Evolutionary conservation across 768 basidiomycete genomes (phyloP).

Genomic region (Pulveroboletus sp.): DNA sequence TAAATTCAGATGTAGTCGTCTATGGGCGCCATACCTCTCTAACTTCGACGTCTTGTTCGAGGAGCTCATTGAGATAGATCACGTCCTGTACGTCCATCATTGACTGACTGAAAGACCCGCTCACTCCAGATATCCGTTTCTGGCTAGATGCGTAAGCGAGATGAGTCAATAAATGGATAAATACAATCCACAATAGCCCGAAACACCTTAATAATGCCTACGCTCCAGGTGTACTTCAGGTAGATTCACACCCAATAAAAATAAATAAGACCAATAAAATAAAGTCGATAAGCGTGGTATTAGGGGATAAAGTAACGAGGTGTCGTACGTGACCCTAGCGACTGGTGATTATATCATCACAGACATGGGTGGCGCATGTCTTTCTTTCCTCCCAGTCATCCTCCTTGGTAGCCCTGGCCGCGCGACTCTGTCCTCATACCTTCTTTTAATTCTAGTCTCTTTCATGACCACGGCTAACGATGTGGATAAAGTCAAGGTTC

Average conservation of each 20-base stretch:
- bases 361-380: not conserved
- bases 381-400: not conserved
- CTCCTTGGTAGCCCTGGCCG: not conserved
- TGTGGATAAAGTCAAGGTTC: constrained; percentile 38
- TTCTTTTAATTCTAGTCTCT: not conserved
- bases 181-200: too few relatives aligned
- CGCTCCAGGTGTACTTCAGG: too few relatives aligned
- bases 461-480: constrained; percentile 24
- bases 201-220: too few relatives aligned
- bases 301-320: too few relatives aligned
- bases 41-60: constrained; percentile 60
- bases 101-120: constrained; percentile 2
- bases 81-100: constrained; percentile 55
- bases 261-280: too few relatives aligned
- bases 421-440: not conserved
- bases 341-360: too few relatives aligned
- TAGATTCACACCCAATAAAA: too few relatives aligned
- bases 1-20: not conserved
- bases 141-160: not conserved
- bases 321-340: too few relatives aligned
- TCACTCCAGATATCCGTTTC: constrained; percentile 11
- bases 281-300: too few relatives aligned
- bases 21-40: constrained; percentile 48
- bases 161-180: too few relatives aligned
- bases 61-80: constrained; percentile 51